A percentile compares a stretch with the other conserved stretches of the same genome.
Evolutionary conservation across 2,329 filamentous ascomycete genomes (phyloP).

Genomic region (Cladosporium sphaerospermum): DNA sequence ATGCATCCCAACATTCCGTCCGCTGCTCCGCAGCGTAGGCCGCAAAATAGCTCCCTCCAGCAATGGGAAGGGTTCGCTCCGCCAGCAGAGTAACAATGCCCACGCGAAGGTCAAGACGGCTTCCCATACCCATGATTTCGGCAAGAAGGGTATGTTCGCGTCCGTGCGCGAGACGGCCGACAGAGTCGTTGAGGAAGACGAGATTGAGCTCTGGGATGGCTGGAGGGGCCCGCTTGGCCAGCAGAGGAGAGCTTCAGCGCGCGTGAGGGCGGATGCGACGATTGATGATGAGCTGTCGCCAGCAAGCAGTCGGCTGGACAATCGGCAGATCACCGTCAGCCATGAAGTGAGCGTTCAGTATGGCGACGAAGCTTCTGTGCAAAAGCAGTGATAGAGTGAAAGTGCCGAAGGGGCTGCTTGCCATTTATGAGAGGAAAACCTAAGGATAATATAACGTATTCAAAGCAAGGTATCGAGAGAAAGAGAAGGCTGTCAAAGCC

Average conservation of each 20-base stretch:
- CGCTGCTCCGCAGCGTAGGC: conserved; percentile 23
- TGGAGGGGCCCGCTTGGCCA: neutral
- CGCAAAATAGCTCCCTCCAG: neutral
- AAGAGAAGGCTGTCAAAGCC: too few species aligned
- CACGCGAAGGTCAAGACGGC: neutral
- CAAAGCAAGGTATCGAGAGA: too few species aligned
- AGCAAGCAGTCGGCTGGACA: neutral
- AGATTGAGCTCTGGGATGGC: neutral
- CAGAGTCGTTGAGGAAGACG: neutral
- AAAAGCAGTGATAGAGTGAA: too few species aligned
- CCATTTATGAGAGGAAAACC: too few species aligned
- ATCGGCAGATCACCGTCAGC: neutral
- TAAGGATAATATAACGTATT: too few species aligned
- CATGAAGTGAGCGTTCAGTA: neutral
- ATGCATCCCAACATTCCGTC: conserved; percentile 40
- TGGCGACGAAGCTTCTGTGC: neutral
- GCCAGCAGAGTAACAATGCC: neutral
- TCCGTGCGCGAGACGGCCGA: neutral
- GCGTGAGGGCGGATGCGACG: neutral
- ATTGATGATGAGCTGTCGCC: neutral
- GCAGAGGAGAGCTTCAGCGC: neutral
- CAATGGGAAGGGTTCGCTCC: neutral
- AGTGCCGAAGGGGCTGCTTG: too few species aligned
- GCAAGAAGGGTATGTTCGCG: neutral
- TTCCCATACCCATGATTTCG: neutral